phyloP scores from a whole-genome alignment of 192 early-diverging fungal species.

The Podila clonocystis region DNA sequence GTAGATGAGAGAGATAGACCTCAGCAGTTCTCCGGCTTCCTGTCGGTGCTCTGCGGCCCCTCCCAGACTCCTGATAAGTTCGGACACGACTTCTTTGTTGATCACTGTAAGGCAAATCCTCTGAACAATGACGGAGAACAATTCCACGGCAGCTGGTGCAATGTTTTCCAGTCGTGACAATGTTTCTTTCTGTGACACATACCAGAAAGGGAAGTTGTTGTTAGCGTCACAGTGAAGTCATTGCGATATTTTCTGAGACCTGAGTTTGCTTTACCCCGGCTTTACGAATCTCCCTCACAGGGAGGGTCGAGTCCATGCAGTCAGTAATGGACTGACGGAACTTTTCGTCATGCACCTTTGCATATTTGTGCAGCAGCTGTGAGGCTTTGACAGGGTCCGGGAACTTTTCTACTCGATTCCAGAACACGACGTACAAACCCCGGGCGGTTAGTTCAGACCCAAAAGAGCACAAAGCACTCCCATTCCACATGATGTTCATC shows the following conservation, averaged over 20 bases:
- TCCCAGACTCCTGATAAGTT: slow-evolving; percentile 64
- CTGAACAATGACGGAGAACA: slow-evolving; percentile 78
- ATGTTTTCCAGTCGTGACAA: slow-evolving; percentile 71
- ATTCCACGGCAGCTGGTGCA: slow-evolving; percentile 69
- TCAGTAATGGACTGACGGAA: slow-evolving; percentile 75
- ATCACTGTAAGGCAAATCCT: slow-evolving; percentile 79
- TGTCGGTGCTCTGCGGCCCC: slow-evolving; percentile 17
- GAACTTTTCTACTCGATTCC: slow-evolving; percentile 50
- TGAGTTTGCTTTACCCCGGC: slow-evolving; percentile 54
- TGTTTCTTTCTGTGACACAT: slow-evolving; percentile 58
- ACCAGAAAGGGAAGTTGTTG: too few species aligned
- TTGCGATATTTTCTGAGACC: too few species aligned
- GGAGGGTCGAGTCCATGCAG: slow-evolving; percentile 75
- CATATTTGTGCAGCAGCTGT: slow-evolving; percentile 75
- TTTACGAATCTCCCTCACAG: slow-evolving; percentile 78
- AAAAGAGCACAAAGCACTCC: not conserved
- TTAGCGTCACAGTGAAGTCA: too few species aligned
- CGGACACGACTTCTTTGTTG: slow-evolving; percentile 72
- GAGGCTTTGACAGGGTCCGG: slow-evolving; percentile 75
- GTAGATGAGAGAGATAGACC: slow-evolving; percentile 52
- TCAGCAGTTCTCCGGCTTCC: slow-evolving; percentile 30
- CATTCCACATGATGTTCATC: not conserved
- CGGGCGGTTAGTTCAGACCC: not conserved
- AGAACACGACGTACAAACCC: not conserved
- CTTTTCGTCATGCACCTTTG: slow-evolving; percentile 69